A percentile compares a stretch with the other conserved stretches of the same genome.
These are phyloP conservation scores for Colletotrichum tamarilloi DNA, from an alignment of 2,329 filamentous ascomycete genomes.

Conservation along the genomic window DNA sequence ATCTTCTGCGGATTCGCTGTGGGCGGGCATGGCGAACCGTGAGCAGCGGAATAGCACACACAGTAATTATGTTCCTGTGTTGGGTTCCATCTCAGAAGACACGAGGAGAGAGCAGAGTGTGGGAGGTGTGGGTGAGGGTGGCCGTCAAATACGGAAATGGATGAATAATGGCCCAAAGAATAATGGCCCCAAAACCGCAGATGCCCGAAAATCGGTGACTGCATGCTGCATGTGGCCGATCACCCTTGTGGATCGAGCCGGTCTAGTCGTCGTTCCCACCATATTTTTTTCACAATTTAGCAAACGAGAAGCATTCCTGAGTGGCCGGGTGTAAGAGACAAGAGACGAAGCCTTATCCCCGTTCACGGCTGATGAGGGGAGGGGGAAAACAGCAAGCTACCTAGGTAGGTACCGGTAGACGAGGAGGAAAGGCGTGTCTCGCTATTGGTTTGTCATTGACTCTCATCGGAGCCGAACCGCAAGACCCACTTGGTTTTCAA, in stretches of 20 bases:
- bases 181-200: neutral
- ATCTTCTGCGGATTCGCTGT: neutral
- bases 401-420: neutral
- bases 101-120: neutral
- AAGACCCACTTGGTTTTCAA: slow-evolving; percentile 15
- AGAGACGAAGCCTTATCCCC: slow-evolving; percentile 23
- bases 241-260: slow-evolving; percentile 18
- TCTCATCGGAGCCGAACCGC: slow-evolving; percentile 31
- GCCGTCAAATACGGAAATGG: slow-evolving; percentile 24
- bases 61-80: neutral
- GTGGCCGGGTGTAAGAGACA: slow-evolving; percentile 22
- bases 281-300: slow-evolving; percentile 9
- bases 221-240: slow-evolving; percentile 32
- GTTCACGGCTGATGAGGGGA: slow-evolving; percentile 26
- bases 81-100: slow-evolving; percentile 1
- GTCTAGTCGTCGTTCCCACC: slow-evolving; percentile 25
- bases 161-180: slow-evolving; percentile 25
- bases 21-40: slow-evolving; percentile 12
- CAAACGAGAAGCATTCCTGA: slow-evolving; percentile 2
- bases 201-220: slow-evolving; percentile 29
- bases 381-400: neutral
- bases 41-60: neutral
- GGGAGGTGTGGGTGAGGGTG: neutral
- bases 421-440: neutral
- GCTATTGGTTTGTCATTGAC: slow-evolving; percentile 22